Percentiles rank a stretch among this genome's conserved stretches.
Conservation (phyloP, 139 green algal genomes). For the Pedinophyceae sp. region DNA sequence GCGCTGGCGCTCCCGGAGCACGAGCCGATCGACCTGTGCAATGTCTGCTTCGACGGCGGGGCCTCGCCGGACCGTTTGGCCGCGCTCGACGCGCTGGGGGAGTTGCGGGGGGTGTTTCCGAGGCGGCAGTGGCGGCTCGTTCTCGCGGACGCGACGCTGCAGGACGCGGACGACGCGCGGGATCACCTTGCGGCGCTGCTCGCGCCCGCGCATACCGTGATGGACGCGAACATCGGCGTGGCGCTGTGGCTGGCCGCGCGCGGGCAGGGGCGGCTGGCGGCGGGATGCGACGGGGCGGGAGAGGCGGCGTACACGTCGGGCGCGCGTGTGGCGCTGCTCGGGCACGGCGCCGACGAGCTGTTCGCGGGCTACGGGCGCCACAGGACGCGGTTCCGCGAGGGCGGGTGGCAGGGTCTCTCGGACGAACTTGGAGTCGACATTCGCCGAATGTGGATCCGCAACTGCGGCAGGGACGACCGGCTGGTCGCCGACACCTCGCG, state of each 20-base stretch:
- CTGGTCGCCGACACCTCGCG: conserved; percentile 53
- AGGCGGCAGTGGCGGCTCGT: conserved; percentile 48
- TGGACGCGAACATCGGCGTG: conserved; percentile 90
- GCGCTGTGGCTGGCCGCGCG: conserved; percentile 68
- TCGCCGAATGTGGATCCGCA: conserved; percentile 67
- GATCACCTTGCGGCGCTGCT: conserved; percentile 53
- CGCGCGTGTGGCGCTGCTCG: conserved; percentile 67
- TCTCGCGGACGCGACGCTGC: too few species aligned
- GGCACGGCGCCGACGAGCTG: conserved; percentile 87
- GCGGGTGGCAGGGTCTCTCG: conserved; percentile 4
- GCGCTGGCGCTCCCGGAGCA: conserved; percentile 19
- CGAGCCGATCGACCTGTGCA: conserved; percentile 63
- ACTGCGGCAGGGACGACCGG: conserved; percentile 83
- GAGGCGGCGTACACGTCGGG: conserved; percentile 22
- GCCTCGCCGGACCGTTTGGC: conserved; percentile 55
- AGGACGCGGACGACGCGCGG: too few species aligned
- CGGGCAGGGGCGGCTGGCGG: conserved; percentile 24
- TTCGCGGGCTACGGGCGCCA: conserved; percentile 83
- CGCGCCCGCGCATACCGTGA: conserved; percentile 60
- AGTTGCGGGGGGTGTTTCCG: conserved; percentile 38
- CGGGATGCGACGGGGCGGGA: too few species aligned
- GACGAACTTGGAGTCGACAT: conserved; percentile 72
- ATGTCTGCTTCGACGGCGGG: conserved; percentile 71
- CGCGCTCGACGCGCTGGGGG: conserved; percentile 38
- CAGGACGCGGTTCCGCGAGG: conserved; percentile 40